phyloP scores from a whole-genome alignment of 2,329 filamentous ascomycete genomes.

The Aspergillus brasiliensis region DNA sequence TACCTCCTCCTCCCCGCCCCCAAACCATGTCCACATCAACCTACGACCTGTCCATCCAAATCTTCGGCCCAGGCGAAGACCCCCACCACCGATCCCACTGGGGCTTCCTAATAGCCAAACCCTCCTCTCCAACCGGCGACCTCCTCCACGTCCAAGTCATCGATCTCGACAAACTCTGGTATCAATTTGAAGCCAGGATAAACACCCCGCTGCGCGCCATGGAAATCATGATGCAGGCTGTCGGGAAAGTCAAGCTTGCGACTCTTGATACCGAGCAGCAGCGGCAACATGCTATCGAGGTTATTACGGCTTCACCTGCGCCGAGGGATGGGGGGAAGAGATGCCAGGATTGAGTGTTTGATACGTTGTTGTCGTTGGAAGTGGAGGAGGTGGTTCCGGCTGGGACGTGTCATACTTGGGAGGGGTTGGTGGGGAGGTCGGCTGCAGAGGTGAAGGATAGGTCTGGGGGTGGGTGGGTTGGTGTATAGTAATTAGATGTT shows the following conservation, averaged over 20 bases:
- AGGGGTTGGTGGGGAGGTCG: constrained; percentile 22
- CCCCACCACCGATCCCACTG: constrained; percentile 28
- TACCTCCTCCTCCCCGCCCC: too few species aligned
- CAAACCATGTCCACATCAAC: too few species aligned
- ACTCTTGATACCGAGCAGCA: constrained; percentile 18
- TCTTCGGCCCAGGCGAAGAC: constrained; percentile 27
- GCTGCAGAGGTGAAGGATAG: constrained; percentile 9
- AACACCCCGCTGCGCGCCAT: constrained; percentile 13
- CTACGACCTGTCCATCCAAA: constrained; percentile 26
- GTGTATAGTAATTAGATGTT: too few species aligned
- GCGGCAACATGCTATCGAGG: constrained; percentile 19
- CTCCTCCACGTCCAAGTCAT: constrained; percentile 30
- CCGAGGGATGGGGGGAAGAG: constrained; percentile 23
- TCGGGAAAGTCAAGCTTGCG: constrained; percentile 25
- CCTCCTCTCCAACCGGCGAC: constrained; percentile 23
- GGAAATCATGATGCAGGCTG: constrained; percentile 24
- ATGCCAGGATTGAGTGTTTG: constrained; percentile 32
- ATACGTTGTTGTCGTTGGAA: constrained; percentile 26
- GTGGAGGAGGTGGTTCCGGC: constrained; percentile 28
- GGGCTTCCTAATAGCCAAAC: constrained; percentile 27
- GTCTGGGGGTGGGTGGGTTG: background rate
- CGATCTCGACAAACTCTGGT: constrained; percentile 25
- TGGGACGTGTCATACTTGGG: constrained; percentile 29
- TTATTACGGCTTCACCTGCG: constrained; percentile 22
- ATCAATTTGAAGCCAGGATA: constrained; percentile 25